phyloP scores from a whole-genome alignment of 345 rosid genomes.

The Melastoma malabathricum region DNA sequence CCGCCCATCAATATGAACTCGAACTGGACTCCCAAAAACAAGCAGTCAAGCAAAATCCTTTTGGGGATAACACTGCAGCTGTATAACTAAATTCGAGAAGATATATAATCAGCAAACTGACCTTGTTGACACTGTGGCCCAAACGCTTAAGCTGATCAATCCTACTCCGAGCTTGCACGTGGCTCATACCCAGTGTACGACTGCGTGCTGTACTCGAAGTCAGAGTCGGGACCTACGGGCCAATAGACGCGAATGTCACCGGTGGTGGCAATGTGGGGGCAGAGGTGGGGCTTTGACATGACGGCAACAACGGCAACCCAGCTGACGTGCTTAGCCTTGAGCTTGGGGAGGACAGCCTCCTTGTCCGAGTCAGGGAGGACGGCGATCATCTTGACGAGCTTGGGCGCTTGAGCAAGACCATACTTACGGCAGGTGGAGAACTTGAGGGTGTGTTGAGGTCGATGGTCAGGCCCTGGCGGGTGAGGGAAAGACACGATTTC shows the following conservation, averaged over 20 bases:
- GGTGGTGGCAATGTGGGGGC: conserved; percentile 95
- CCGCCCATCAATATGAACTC: conserved; percentile 99
- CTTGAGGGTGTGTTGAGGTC: conserved; percentile 89
- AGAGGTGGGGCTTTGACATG: conserved; percentile 97
- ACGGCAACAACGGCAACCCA: conserved; percentile 94
- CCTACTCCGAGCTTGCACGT: conserved; percentile 96
- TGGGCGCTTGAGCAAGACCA: conserved; percentile 86
- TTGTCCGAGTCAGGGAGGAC: conserved; percentile 92
- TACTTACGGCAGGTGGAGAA: conserved; percentile 90
- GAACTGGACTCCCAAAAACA: conserved; percentile 35
- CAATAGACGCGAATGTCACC: conserved; percentile 97
- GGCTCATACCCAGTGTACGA: conserved; percentile 99
- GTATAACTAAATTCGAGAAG: no score
- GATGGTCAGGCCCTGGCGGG: conserved; percentile 80
- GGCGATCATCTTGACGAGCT: conserved; percentile 97
- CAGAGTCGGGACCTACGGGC: conserved; percentile 98
- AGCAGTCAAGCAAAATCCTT: neutral
- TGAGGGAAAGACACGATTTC: conserved; percentile 87
- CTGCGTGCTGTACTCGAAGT: conserved; percentile 97
- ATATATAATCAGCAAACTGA: conserved; percentile 7
- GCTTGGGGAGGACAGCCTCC: conserved; percentile 82
- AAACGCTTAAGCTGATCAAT: conserved; percentile 96
- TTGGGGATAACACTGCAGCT: neutral
- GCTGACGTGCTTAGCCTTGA: conserved; percentile 97
- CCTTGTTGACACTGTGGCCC: conserved; percentile 99